Percentiles rank a stretch among this genome's conserved stretches.
These are phyloP conservation scores for Sphaerosporella brunnea DNA, from an alignment of 495 filamentous ascomycete genomes.

Conservation along the genomic window DNA sequence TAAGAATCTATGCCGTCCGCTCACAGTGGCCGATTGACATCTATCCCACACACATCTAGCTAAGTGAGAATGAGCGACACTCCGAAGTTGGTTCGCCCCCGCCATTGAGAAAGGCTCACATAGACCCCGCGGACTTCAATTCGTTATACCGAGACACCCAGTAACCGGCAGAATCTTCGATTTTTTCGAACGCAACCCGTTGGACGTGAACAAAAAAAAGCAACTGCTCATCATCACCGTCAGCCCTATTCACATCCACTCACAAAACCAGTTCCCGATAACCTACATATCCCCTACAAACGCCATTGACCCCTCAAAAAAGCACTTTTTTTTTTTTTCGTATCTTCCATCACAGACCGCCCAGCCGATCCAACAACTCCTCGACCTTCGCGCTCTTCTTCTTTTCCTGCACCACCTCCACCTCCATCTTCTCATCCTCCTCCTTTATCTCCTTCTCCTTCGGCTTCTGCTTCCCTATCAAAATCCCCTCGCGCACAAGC, in stretches of 20 bases:
- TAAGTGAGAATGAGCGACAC: too few relatives aligned
- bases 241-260: not conserved
- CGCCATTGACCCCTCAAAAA: not conserved
- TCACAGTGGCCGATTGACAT: too few relatives aligned
- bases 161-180: too few relatives aligned
- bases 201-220: not conserved
- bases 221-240: not conserved
- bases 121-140: too few relatives aligned
- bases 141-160: too few relatives aligned
- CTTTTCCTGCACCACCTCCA: not conserved
- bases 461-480: not conserved
- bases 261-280: not conserved
- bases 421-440: not conserved
- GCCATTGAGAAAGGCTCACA: too few relatives aligned
- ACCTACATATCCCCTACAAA: not conserved
- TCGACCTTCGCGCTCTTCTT: slow-evolving; percentile 1
- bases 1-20: too few relatives aligned
- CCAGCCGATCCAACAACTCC: slow-evolving; percentile 2
- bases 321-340: not conserved
- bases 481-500: not conserved
- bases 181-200: too few relatives aligned
- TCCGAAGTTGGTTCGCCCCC: too few relatives aligned
- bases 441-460: not conserved
- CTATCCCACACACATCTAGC: too few relatives aligned
- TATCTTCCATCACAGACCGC: not conserved